Evolutionary conservation across 495 filamentous ascomycete species (phyloP).

Genomic region (Aspergillus olivimuriae): DNA sequence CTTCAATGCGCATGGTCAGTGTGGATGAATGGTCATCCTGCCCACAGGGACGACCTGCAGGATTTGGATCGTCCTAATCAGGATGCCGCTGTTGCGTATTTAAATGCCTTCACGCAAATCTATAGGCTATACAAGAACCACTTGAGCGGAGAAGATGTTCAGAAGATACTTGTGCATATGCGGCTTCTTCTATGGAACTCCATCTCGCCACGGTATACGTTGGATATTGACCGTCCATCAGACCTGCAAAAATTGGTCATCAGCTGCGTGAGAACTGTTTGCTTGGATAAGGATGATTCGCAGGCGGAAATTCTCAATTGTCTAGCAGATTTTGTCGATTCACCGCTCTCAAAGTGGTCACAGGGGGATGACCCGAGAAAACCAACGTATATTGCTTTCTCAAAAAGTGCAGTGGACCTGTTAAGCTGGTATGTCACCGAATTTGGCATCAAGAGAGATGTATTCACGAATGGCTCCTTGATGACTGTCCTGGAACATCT

Average conservation of each 20-base stretch:
- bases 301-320: slow-evolving; percentile 62
- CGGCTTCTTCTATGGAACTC: slow-evolving; percentile 60
- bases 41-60: slow-evolving; percentile 40
- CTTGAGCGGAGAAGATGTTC: slow-evolving; percentile 53
- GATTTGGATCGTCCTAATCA: slow-evolving; percentile 55
- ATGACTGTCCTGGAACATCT: slow-evolving; percentile 56
- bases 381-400: slow-evolving; percentile 81
- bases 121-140: slow-evolving; percentile 69
- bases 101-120: slow-evolving; percentile 68
- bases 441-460: slow-evolving; percentile 55
- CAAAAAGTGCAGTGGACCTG: slow-evolving; percentile 66
- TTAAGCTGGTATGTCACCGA: slow-evolving; percentile 56
- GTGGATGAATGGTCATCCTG: slow-evolving; percentile 61
- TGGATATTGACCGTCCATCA: slow-evolving; percentile 79
- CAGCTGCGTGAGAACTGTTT: slow-evolving; percentile 64
- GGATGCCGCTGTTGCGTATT: slow-evolving; percentile 70
- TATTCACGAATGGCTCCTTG: slow-evolving; percentile 60
- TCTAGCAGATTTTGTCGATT: slow-evolving; percentile 58
- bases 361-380: slow-evolving; percentile 31
- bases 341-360: slow-evolving; percentile 51
- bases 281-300: slow-evolving; percentile 58
- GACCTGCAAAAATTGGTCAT: slow-evolving; percentile 69
- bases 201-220: slow-evolving; percentile 67
- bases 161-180: slow-evolving; percentile 46
- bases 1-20: slow-evolving; percentile 63